These are phyloP conservation scores for Exserohilum turcica DNA, from an alignment of 2,329 filamentous ascomycete genomes.

Conservation along the genomic window DNA sequence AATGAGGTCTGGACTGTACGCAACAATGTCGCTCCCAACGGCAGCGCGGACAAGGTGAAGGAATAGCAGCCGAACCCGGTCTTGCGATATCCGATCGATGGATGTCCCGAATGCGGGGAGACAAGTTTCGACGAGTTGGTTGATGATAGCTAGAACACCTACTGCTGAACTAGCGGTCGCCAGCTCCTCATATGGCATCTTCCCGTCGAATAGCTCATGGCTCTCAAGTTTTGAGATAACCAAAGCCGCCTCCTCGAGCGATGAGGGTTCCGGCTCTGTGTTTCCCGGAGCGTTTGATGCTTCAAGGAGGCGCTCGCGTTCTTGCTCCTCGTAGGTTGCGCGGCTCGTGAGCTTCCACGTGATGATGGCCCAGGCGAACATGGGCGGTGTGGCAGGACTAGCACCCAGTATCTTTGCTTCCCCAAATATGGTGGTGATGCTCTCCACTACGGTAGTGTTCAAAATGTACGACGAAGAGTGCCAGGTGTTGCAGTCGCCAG, in stretches of 20 bases:
- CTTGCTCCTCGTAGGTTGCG: conserved; percentile 32
- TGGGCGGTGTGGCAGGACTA: conserved; percentile 71
- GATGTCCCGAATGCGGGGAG: conserved; percentile 53
- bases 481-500: conserved; percentile 34
- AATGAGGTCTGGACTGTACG: conserved; percentile 75
- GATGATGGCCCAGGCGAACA: conserved; percentile 82
- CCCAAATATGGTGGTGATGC: conserved; percentile 74
- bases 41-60: conserved; percentile 73
- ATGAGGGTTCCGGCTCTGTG: conserved; percentile 20
- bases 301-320: conserved; percentile 37
- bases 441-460: conserved; percentile 70
- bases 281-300: conserved; percentile 17
- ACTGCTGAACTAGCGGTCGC: conserved; percentile 31
- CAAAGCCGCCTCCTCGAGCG: conserved; percentile 37
- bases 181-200: conserved; percentile 32
- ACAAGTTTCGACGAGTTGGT: conserved; percentile 32
- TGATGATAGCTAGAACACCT: conserved; percentile 33
- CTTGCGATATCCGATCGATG: conserved; percentile 61
- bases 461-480: conserved; percentile 66
- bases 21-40: conserved; percentile 62
- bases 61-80: conserved; percentile 67
- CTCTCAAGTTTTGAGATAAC: conserved; percentile 29
- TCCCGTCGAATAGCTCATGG: conserved; percentile 35
- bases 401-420: conserved; percentile 59
- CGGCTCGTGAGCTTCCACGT: conserved; percentile 33